Conservation (phyloP, 1,284 basidiomycete species). For the Ustilago cynodontis region DNA sequence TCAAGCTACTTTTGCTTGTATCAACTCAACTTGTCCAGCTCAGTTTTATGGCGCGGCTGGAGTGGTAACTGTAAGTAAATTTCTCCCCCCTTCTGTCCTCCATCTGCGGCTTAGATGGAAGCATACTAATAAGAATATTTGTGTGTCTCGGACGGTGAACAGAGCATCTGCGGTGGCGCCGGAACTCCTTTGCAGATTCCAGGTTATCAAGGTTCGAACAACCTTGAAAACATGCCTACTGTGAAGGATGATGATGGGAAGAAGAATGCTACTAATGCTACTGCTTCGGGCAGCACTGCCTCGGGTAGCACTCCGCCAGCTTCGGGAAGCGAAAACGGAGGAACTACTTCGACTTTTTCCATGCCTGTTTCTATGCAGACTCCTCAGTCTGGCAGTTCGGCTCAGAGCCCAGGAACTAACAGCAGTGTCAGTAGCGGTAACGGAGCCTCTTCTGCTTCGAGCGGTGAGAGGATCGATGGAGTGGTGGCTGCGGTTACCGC, state of each 20-base stretch:
- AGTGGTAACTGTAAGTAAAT: slow-evolving; percentile 30
- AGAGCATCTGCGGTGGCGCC: slow-evolving; percentile 33
- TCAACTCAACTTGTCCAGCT: slow-evolving; percentile 48
- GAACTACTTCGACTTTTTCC: slow-evolving; percentile 17
- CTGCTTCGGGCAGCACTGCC: too few species aligned
- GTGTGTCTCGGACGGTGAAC: background rate
- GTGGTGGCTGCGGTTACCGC: slow-evolving; percentile 10
- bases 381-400: background rate
- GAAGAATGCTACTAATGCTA: slow-evolving; percentile 8
- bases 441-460: background rate
- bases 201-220: slow-evolving; percentile 27
- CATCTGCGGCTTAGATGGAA: background rate
- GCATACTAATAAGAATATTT: background rate
- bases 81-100: background rate
- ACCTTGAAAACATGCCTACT: slow-evolving; percentile 46
- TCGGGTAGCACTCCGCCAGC: background rate
- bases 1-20: slow-evolving; percentile 37
- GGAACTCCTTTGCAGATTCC: slow-evolving; percentile 34
- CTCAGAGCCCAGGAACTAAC: background rate
- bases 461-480: background rate
- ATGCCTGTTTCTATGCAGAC: slow-evolving; percentile 22
- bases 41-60: slow-evolving; percentile 54
- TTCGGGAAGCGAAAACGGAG: slow-evolving; percentile 8
- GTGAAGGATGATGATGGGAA: slow-evolving; percentile 23
- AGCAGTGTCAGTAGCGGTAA: background rate